phyloP scores from a whole-genome alignment of 1,284 basidiomycete genomes.

The Bjerkandera adusta region DNA sequence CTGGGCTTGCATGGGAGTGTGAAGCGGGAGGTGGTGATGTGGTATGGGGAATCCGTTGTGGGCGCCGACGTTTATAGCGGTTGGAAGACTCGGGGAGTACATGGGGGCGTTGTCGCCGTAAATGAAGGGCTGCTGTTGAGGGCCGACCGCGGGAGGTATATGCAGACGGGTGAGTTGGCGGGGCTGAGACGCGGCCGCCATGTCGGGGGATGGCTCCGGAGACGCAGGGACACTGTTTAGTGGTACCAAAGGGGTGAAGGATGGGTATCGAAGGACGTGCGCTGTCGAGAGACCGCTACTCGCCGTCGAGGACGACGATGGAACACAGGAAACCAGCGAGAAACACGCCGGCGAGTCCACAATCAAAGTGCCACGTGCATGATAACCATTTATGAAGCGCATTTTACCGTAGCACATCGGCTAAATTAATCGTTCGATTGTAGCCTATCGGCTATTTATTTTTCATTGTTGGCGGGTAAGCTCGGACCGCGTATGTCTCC shows the following conservation, averaged over 20 bases:
- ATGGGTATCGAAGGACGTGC: slow-evolving; percentile 11
- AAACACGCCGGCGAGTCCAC: no score
- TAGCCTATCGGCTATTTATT: no score
- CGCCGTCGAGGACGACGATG: slow-evolving; percentile 3
- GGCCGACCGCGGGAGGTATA: slow-evolving; percentile 32
- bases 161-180: slow-evolving; percentile 33
- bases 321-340: neutral
- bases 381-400: no score
- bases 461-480: no score
- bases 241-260: slow-evolving; percentile 10
- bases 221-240: slow-evolving; percentile 2
- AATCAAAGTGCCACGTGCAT: no score
- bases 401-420: no score
- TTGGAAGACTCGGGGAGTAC: slow-evolving; percentile 66
- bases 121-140: slow-evolving; percentile 30
- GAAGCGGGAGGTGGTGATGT: slow-evolving; percentile 38
- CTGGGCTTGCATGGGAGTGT: slow-evolving; percentile 69
- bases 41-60: slow-evolving; percentile 51
- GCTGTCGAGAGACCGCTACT: neutral
- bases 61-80: slow-evolving; percentile 55
- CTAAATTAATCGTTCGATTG: no score
- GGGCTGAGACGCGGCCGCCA: slow-evolving; percentile 24
- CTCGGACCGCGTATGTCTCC: no score
- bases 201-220: slow-evolving; percentile 8
- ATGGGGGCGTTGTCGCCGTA: slow-evolving; percentile 37